Conservation (phyloP, 805 yeast genomes). For the Sugiyamaella boreocaroliniensis region DNA sequence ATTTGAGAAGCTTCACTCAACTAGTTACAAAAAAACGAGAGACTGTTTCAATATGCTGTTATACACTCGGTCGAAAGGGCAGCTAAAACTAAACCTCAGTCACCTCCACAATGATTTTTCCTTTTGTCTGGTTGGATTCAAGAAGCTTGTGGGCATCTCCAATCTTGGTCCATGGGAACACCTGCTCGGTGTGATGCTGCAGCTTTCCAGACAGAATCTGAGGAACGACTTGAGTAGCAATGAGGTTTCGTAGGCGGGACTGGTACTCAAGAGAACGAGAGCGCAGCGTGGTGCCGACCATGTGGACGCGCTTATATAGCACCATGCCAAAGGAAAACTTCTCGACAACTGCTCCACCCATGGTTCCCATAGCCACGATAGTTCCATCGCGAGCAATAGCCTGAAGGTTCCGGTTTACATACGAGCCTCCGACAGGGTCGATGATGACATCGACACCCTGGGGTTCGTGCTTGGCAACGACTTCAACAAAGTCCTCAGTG, state of each 20-base stretch:
- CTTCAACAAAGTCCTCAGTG: constrained; percentile 22
- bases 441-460: constrained; percentile 26
- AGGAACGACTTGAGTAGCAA: constrained; percentile 25
- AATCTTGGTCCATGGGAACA: constrained; percentile 21
- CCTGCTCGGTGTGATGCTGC: constrained; percentile 20
- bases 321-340: constrained; percentile 20
- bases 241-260: constrained; percentile 18
- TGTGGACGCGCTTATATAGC: constrained; percentile 23
- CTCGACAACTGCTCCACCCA: constrained; percentile 22
- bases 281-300: constrained; percentile 30
- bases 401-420: constrained; percentile 21
- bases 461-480: constrained; percentile 19
- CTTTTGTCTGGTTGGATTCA: constrained; percentile 26
- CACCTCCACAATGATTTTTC: constrained; percentile 25
- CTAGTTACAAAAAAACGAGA: no score
- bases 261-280: constrained; percentile 23
- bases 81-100: background rate
- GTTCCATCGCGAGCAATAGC: constrained; percentile 26
- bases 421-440: constrained; percentile 28
- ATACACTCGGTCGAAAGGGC: no score
- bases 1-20: no score
- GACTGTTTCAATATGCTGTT: background rate
- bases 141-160: constrained; percentile 25
- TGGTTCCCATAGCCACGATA: constrained; percentile 23
- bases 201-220: constrained; percentile 23